Percentiles rank a stretch among this genome's conserved stretches.
Evolutionary conservation across 2,329 filamentous ascomycete genomes (phyloP).

Genomic region (Harringtonia aguacate): DNA sequence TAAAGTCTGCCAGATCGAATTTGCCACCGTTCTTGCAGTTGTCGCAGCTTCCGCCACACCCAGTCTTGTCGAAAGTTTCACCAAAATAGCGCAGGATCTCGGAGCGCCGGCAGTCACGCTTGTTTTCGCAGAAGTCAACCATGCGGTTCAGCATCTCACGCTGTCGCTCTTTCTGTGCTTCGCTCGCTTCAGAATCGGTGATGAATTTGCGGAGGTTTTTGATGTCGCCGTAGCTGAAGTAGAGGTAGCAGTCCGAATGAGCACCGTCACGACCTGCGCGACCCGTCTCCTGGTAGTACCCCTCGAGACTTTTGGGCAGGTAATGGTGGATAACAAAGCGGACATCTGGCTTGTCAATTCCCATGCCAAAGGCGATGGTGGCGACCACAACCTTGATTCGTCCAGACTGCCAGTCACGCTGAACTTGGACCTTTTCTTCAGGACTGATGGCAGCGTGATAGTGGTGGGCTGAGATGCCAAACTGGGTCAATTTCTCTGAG

Average conservation of each 20-base stretch:
- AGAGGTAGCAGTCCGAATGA: constrained; percentile 80
- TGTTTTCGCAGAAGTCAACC: constrained; percentile 81
- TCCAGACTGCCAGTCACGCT: constrained; percentile 74
- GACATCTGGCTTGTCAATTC: constrained; percentile 97
- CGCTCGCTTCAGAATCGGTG: constrained; percentile 63
- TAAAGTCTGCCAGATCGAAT: constrained; percentile 69
- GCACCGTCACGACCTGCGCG: constrained; percentile 87
- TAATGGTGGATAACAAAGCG: constrained; percentile 92
- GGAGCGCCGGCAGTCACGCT: constrained; percentile 73
- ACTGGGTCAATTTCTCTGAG: constrained; percentile 54
- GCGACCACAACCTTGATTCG: constrained; percentile 83
- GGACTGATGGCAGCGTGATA: constrained; percentile 76
- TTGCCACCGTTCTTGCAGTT: constrained; percentile 68
- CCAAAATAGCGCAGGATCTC: constrained; percentile 93
- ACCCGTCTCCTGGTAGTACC: constrained; percentile 97
- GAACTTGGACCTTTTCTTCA: constrained; percentile 57
- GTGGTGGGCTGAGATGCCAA: constrained; percentile 63
- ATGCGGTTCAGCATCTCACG: constrained; percentile 77
- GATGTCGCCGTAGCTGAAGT: constrained; percentile 73
- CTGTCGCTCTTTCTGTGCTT: constrained; percentile 72
- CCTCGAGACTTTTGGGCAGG: constrained; percentile 89
- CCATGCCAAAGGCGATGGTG: constrained; percentile 98
- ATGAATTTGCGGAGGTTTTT: constrained; percentile 71
- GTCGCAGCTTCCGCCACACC: constrained; percentile 73
- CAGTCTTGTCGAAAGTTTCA: constrained; percentile 61